Conservation (phyloP, 2,329 filamentous ascomycete genomes). For the Xylariaceae sp. region DNA sequence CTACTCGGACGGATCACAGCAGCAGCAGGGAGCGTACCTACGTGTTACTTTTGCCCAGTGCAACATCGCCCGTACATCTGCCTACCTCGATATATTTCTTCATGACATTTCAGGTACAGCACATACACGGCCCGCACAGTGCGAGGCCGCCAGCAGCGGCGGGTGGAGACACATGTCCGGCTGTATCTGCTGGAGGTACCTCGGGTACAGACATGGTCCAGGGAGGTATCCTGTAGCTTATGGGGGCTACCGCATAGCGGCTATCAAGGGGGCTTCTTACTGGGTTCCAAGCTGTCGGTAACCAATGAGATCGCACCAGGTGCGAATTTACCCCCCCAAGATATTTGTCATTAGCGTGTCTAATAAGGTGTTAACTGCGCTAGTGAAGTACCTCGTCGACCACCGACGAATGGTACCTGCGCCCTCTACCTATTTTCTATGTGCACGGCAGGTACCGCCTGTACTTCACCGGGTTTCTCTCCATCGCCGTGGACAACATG, state of each 20-base stretch:
- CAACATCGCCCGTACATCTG: background rate
- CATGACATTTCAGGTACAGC: constrained; percentile 1
- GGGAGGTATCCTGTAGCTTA: background rate
- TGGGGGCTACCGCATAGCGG: constrained; percentile 12
- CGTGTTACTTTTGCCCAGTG: background rate
- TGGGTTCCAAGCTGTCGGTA: constrained; percentile 26
- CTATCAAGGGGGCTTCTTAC: constrained; percentile 5
- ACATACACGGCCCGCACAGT: constrained; percentile 10
- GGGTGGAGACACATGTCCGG: background rate
- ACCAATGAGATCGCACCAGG: constrained; percentile 21
- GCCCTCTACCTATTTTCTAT: background rate
- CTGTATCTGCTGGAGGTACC: background rate
- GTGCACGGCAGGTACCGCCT: background rate
- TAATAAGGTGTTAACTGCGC: background rate
- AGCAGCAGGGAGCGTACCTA: background rate
- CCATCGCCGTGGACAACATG: background rate
- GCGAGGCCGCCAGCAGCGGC: background rate
- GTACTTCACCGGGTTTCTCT: background rate
- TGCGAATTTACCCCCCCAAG: constrained; percentile 5
- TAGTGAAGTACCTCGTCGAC: background rate
- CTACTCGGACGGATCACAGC: background rate
- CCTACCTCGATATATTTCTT: background rate
- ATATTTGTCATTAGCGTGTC: constrained; percentile 15
- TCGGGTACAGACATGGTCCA: background rate
- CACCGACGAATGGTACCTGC: background rate